Evolutionary conservation across 2,329 filamentous ascomycete genomes (phyloP).

Genomic region (Nemania diffusa): DNA sequence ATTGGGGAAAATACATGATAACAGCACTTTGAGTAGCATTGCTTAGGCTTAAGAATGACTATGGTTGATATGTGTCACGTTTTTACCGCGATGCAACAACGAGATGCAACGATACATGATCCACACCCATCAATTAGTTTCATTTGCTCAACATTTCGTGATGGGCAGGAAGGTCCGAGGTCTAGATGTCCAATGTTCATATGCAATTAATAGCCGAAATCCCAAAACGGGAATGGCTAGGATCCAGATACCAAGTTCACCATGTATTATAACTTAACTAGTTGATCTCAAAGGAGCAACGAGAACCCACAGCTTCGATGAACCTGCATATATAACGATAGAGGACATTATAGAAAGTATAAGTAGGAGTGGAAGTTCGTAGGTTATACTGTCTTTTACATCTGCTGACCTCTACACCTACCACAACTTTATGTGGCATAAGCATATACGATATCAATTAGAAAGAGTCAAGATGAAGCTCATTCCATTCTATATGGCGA

Average conservation of each 20-base stretch:
- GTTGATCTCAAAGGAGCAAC: background rate
- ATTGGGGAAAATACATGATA: too few species aligned
- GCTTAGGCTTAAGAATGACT: background rate
- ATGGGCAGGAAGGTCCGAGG: constrained; percentile 12
- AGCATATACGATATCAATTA: background rate
- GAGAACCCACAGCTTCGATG: background rate
- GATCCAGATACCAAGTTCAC: constrained; percentile 15
- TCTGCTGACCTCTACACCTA: background rate
- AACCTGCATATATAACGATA: constrained; percentile 14
- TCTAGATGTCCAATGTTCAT: constrained; percentile 35
- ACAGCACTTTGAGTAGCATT: background rate
- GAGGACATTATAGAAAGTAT: background rate
- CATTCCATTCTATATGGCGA: constrained; percentile 1
- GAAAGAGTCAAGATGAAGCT: constrained; percentile 24
- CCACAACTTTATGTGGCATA: background rate
- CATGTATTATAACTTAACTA: background rate
- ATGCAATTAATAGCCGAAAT: constrained; percentile 30
- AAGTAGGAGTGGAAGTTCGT: constrained; percentile 2
- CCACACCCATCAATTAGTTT: background rate
- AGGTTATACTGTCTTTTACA: background rate
- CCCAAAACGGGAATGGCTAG: constrained; percentile 23
- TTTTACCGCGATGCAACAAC: constrained; percentile 12
- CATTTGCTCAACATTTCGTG: constrained; percentile 21
- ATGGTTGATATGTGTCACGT: constrained; percentile 2
- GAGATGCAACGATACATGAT: constrained; percentile 13